These are phyloP conservation scores for Gigaspora rosea DNA, from an alignment of 192 early-diverging fungal genomes.

Conservation along the genomic window DNA sequence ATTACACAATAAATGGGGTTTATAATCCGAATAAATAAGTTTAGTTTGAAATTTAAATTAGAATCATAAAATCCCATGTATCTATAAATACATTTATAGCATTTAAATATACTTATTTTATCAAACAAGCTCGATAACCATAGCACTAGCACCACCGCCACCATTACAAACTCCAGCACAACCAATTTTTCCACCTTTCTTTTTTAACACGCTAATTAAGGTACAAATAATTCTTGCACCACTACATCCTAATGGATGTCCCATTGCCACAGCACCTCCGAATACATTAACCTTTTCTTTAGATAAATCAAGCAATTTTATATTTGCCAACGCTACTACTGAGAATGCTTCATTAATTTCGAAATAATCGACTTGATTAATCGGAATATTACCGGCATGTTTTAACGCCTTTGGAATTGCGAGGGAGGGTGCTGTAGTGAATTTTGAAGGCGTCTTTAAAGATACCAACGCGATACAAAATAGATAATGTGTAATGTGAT, in stretches of 20 bases:
- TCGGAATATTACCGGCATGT: conserved; percentile 56
- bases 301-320: conserved; percentile 72
- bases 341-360: conserved; percentile 89
- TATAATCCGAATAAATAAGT: no score
- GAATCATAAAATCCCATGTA: no score
- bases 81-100: no score
- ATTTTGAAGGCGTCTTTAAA: conserved; percentile 57
- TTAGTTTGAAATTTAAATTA: no score
- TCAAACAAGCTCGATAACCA: conserved; percentile 56
- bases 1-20: no score
- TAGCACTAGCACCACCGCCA: conserved; percentile 87
- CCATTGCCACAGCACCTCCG: conserved; percentile 94
- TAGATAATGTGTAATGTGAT: not conserved
- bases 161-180: conserved; percentile 96
- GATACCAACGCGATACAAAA: not conserved
- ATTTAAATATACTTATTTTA: no score
- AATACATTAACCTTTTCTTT: conserved; percentile 86
- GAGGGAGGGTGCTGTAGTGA: conserved; percentile 73
- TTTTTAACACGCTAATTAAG: conserved; percentile 71
- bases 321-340: conserved; percentile 82
- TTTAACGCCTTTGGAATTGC: conserved; percentile 79
- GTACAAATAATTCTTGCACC: conserved; percentile 90
- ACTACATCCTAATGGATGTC: conserved; percentile 98
- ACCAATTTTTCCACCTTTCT: conserved; percentile 77
- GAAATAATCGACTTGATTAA: conserved; percentile 71